Conservation (phyloP, 768 basidiomycete species). For the Termitomyces heimii region DNA sequence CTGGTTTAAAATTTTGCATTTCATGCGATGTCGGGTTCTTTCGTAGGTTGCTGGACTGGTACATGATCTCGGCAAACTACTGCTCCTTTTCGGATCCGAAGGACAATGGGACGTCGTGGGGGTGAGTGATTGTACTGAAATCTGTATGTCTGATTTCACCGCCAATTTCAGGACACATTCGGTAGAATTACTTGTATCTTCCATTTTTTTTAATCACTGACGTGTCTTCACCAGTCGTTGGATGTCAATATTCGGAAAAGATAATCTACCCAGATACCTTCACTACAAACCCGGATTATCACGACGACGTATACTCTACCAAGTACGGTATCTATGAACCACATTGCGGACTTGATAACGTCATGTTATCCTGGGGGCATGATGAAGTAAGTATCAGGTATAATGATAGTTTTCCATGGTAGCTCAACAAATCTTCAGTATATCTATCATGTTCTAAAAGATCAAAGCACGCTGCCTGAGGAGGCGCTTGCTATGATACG, state of each 20-base stretch:
- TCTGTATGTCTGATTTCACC: constrained; percentile 2
- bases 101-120: constrained; percentile 97
- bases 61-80: constrained; percentile 86
- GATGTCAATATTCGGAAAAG: constrained; percentile 81
- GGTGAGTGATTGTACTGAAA: constrained; percentile 25
- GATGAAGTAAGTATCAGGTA: constrained; percentile 61
- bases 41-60: constrained; percentile 63
- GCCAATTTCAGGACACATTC: constrained; percentile 32
- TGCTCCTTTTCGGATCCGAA: constrained; percentile 77
- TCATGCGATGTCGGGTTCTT: not conserved
- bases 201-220: not conserved
- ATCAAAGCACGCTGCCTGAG: constrained; percentile 72
- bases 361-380: constrained; percentile 89
- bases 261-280: constrained; percentile 81
- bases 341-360: constrained; percentile 78
- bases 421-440: constrained; percentile 40
- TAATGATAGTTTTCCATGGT: constrained; percentile 4
- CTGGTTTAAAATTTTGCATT: not conserved
- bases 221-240: constrained; percentile 47
- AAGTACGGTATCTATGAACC: constrained; percentile 72
- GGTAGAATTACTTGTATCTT: constrained; percentile 18
- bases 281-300: constrained; percentile 61
- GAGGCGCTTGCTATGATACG: constrained; percentile 90
- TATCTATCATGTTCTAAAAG: constrained; percentile 77
- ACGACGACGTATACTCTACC: constrained; percentile 62